phyloP scores from a whole-genome alignment of 257 asterid genomes.

The Primulina eburnea region DNA sequence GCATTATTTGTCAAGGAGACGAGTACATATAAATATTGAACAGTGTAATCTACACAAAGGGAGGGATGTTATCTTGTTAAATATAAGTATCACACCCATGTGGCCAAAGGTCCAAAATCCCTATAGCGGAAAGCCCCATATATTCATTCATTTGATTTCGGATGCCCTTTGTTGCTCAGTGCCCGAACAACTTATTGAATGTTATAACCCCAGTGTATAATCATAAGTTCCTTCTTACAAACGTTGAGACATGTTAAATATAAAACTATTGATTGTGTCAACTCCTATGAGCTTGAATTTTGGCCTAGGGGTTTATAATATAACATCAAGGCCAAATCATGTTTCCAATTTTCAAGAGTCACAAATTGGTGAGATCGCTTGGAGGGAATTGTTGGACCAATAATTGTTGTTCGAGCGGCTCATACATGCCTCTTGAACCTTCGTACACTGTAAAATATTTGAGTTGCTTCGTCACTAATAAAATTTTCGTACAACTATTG shows the following conservation, averaged over 20 bases:
- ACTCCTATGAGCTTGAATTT: background rate
- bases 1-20: conserved; percentile 40
- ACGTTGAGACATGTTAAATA: background rate
- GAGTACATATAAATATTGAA: background rate
- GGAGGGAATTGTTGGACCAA: no score
- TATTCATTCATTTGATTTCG: background rate
- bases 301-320: background rate
- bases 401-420: no score
- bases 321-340: background rate
- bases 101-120: background rate
- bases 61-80: no score
- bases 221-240: background rate
- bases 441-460: background rate
- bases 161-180: background rate
- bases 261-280: background rate
- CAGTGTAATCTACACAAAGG: background rate
- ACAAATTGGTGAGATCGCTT: background rate
- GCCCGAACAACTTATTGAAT: background rate
- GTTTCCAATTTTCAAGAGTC: background rate
- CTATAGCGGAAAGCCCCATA: background rate
- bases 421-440: background rate
- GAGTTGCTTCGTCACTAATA: background rate
- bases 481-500: background rate
- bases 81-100: background rate
- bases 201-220: background rate